Evolutionary conservation across 192 early-diverging fungal genomes (phyloP).

Genomic region (Jimgerdemannia lactiflua): DNA sequence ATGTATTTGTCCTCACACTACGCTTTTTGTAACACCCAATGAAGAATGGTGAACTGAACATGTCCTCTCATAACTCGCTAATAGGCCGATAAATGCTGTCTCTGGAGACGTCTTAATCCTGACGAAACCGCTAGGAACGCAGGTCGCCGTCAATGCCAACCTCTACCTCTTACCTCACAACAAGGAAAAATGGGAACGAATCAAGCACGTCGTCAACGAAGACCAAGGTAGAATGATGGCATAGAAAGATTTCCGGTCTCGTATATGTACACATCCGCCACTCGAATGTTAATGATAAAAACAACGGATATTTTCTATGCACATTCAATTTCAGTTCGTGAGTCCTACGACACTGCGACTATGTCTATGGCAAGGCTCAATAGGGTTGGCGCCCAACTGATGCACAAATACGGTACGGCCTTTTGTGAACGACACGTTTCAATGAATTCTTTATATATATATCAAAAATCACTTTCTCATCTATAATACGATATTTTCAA

Average conservation of each 20-base stretch:
- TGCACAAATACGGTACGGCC: slow-evolving; percentile 1
- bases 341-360: not conserved
- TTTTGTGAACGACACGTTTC: not conserved
- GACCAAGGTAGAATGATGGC: not conserved
- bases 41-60: not conserved
- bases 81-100: not conserved
- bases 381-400: not conserved
- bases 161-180: slow-evolving; percentile 4
- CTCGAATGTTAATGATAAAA: no score
- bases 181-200: slow-evolving; percentile 4
- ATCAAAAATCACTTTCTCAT: not conserved
- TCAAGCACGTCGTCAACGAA: not conserved
- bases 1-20: not conserved
- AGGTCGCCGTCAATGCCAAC: slow-evolving; percentile 1
- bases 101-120: not conserved
- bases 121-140: slow-evolving; percentile 1
- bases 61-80: not conserved
- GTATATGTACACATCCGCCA: not conserved
- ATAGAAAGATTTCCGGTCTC: not conserved
- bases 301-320: no score
- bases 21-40: not conserved
- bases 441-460: not conserved
- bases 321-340: slow-evolving; percentile 1
- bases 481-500: no score
- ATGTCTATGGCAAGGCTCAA: slow-evolving; percentile 1